Percentiles rank a stretch among this genome's conserved stretches.
phyloP scores from a whole-genome alignment of 495 filamentous ascomycete genomes.

The Parmelia sp. region DNA sequence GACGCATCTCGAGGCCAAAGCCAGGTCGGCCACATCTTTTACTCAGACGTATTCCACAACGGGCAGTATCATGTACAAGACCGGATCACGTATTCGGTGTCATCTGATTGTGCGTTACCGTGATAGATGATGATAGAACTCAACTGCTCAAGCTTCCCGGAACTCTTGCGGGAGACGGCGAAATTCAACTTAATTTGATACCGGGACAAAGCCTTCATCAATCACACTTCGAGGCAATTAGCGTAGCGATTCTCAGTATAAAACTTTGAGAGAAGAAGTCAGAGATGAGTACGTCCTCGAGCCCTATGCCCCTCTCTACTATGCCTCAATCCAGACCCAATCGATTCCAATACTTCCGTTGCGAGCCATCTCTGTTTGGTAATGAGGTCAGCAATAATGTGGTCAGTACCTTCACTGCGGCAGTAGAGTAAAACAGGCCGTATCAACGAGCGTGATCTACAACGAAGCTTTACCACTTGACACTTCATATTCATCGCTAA shows the following conservation, averaged over 20 bases:
- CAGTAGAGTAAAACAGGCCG: background rate
- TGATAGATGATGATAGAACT: background rate
- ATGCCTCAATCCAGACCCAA: background rate
- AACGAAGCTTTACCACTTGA: background rate
- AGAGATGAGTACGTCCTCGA: background rate
- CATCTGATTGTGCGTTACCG: too few relatives aligned
- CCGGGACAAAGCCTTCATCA: background rate
- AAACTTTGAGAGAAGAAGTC: background rate
- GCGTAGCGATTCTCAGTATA: background rate
- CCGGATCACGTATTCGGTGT: too few relatives aligned
- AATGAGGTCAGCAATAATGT: too few relatives aligned
- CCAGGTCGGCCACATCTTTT: background rate
- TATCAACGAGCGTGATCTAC: background rate
- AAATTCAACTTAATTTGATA: constrained; percentile 13
- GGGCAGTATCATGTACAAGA: background rate
- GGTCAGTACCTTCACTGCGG: background rate
- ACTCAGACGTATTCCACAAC: background rate
- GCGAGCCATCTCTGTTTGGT: background rate
- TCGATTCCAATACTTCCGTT: background rate
- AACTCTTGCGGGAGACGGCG: constrained; percentile 17
- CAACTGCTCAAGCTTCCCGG: constrained; percentile 9
- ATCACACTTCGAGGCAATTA: background rate
- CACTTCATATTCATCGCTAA: background rate
- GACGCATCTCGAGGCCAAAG: background rate
- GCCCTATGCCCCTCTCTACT: background rate